Evolutionary conservation across 2,329 filamentous ascomycete genomes (phyloP).

Genomic region (Lachnellula hyalina): DNA sequence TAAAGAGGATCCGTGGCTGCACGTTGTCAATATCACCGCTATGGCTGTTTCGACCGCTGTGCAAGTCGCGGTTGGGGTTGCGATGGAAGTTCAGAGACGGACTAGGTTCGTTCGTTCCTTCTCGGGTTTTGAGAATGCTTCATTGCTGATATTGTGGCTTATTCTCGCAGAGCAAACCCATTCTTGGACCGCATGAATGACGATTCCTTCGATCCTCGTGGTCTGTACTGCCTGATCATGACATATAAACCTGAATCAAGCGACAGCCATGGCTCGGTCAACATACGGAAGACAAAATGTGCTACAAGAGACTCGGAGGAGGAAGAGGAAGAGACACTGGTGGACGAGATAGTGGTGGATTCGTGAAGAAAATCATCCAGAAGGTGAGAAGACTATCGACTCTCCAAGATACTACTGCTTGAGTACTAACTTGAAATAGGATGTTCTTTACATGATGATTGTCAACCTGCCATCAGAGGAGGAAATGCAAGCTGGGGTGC

Average conservation of each 20-base stretch:
- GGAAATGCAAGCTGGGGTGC: slow-evolving; percentile 15
- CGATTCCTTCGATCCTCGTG: slow-evolving; percentile 51
- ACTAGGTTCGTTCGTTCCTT: slow-evolving; percentile 12
- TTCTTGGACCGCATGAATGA: slow-evolving; percentile 53
- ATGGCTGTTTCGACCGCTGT: slow-evolving; percentile 38
- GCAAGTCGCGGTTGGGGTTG: slow-evolving; percentile 36
- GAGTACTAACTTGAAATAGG: slow-evolving; percentile 26
- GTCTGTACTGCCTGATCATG: slow-evolving; percentile 50
- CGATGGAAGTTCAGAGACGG: slow-evolving; percentile 32
- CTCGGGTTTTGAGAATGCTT: background rate
- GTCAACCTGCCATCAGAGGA: slow-evolving; percentile 44
- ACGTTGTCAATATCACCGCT: slow-evolving; percentile 37
- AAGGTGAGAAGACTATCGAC: slow-evolving; percentile 19
- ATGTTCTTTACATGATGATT: slow-evolving; percentile 46
- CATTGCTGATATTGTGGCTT: slow-evolving; percentile 2
- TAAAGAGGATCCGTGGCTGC: slow-evolving; percentile 34
- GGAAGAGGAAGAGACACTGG: slow-evolving; percentile 8
- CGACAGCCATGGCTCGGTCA: slow-evolving; percentile 21
- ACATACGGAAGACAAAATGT: slow-evolving; percentile 6
- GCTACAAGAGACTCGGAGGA: slow-evolving; percentile 3
- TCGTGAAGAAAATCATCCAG: slow-evolving; percentile 27
- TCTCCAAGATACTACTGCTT: background rate
- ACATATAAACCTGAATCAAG: slow-evolving; percentile 42
- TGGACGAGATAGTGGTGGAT: background rate
- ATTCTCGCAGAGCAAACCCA: slow-evolving; percentile 34